Conservation (phyloP, 2,329 filamentous ascomycete genomes). For the Capronia epimyces region DNA sequence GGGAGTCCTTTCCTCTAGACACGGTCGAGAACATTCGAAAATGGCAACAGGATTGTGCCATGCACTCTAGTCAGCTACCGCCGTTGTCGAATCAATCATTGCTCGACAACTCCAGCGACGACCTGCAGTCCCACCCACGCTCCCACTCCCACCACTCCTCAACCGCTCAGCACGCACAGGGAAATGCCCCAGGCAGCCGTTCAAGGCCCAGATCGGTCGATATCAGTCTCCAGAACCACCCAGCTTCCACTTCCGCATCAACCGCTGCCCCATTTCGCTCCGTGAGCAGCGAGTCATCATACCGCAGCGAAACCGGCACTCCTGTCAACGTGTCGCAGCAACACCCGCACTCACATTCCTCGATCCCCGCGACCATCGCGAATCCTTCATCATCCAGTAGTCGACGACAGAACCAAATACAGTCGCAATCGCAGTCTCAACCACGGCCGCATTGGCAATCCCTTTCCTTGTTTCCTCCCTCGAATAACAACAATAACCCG, state of each 20-base stretch:
- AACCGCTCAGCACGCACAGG: background rate
- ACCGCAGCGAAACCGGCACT: conserved; percentile 18
- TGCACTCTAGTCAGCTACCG: conserved; percentile 10
- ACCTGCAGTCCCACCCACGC: background rate
- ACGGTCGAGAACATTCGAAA: conserved; percentile 33
- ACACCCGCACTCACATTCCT: conserved; percentile 1
- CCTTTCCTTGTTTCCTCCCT: conserved; percentile 13
- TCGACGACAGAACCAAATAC: background rate
- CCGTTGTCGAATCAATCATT: conserved; percentile 14
- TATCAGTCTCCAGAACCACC: conserved; percentile 6
- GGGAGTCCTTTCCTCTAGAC: conserved; percentile 36
- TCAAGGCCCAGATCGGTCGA: conserved; percentile 21
- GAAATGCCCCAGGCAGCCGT: background rate
- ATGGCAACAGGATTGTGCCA: conserved; percentile 35
- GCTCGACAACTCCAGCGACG: background rate
- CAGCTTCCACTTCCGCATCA: too few relatives aligned
- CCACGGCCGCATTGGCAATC: conserved; percentile 15
- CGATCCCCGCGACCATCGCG: background rate
- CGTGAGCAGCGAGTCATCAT: conserved; percentile 16
- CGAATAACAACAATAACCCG: conserved; percentile 4
- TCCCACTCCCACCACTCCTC: background rate
- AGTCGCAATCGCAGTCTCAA: conserved; percentile 4
- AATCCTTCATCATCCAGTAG: background rate
- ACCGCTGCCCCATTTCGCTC: too few relatives aligned
- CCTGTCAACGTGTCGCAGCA: conserved; percentile 11